These are phyloP conservation scores for Chrysanthemum makinoi DNA, from an alignment of 129 eudicot genomes.

Conservation along the genomic window DNA sequence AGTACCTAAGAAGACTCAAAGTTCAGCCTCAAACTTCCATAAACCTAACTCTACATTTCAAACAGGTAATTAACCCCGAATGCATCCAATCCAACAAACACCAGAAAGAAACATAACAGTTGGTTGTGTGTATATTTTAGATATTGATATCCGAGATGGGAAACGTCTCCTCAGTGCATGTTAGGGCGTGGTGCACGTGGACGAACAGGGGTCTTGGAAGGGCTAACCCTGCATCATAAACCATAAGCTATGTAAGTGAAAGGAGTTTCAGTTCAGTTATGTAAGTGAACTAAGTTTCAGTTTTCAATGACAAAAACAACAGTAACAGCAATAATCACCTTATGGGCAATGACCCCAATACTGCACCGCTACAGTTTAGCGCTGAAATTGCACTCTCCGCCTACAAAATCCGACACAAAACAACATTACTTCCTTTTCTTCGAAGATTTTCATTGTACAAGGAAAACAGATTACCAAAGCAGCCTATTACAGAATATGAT, in stretches of 20 bases:
- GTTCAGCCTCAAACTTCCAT: conserved; percentile 35
- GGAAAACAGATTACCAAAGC: too few species aligned
- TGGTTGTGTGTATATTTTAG: conserved; percentile 31
- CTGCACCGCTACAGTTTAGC: conserved; percentile 50
- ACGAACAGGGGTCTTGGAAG: conserved; percentile 92
- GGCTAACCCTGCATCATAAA: conserved; percentile 73
- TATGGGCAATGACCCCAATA: conserved; percentile 51
- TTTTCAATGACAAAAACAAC: background rate
- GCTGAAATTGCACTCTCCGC: conserved; percentile 65
- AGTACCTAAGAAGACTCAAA: conserved; percentile 28
- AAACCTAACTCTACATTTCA: conserved; percentile 42
- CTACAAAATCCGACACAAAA: conserved; percentile 24
- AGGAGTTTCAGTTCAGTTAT: background rate
- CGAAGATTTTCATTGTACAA: too few species aligned
- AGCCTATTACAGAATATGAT: too few species aligned
- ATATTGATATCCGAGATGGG: conserved; percentile 15
- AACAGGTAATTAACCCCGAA: conserved; percentile 36
- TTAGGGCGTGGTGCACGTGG: conserved; percentile 77
- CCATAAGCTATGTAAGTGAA: conserved; percentile 13
- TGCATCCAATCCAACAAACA: conserved; percentile 30
- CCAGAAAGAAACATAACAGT: conserved; percentile 24
- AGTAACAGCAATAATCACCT: conserved; percentile 26
- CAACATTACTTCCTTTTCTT: too few species aligned
- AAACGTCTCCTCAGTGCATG: conserved; percentile 47
- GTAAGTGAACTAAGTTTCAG: background rate